phyloP scores from a whole-genome alignment of 352 stramenopile genomes.

The Pythium graminicola region DNA sequence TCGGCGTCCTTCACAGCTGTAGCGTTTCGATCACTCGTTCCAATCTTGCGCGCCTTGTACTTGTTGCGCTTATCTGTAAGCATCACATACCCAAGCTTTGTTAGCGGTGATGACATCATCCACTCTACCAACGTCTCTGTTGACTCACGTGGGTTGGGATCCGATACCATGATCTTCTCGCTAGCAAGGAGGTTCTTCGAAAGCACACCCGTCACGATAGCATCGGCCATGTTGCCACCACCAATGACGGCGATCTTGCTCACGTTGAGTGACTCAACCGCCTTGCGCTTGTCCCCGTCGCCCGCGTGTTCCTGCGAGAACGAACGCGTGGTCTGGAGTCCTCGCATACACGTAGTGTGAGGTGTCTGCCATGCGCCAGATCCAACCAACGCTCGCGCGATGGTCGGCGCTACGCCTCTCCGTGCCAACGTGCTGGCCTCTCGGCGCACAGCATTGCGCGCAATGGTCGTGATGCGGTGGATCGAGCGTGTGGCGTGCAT shows the following conservation, averaged over 20 bases:
- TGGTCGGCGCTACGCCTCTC: not conserved
- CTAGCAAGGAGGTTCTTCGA: conserved; percentile 55
- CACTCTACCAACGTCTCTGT: not conserved
- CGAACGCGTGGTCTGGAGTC: conserved; percentile 3
- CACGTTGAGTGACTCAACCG: conserved; percentile 30
- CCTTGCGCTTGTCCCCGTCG: not conserved
- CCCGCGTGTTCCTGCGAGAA: conserved; percentile 9
- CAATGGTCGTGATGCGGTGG: not conserved
- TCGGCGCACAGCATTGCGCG: not conserved
- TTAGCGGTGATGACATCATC: not conserved
- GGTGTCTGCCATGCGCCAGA: not conserved
- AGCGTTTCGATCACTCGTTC: conserved; percentile 57
- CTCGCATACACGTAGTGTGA: not conserved
- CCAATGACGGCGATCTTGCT: conserved; percentile 71
- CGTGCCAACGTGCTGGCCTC: not conserved
- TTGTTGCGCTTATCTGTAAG: conserved; percentile 49
- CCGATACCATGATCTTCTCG: conserved; percentile 72
- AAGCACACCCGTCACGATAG: conserved; percentile 77
- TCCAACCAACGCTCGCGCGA: not conserved
- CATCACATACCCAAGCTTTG: not conserved
- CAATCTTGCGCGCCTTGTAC: conserved; percentile 49
- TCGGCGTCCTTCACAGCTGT: conserved; percentile 70
- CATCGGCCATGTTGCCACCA: conserved; percentile 88
- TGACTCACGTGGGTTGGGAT: conserved; percentile 53
- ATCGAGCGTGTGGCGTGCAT: conserved; percentile 9